Evolutionary conservation across 352 stramenopile species (phyloP).

Genomic region (Globisporangium acanthophoron): DNA sequence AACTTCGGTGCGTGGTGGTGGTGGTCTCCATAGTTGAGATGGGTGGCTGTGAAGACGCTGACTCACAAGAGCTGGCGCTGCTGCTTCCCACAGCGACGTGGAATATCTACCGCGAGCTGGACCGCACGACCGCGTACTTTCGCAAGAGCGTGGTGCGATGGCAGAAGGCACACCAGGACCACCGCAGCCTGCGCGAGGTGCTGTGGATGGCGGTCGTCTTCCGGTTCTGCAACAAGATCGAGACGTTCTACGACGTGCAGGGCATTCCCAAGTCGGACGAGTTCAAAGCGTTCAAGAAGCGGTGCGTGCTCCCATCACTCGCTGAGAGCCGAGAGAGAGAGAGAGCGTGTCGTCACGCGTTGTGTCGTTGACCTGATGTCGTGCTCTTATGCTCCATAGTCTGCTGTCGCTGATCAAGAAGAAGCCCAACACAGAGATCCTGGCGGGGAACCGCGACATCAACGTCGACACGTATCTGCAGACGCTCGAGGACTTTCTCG

Average conservation of each 20-base stretch:
- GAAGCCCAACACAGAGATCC: slow-evolving; percentile 32
- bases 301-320: slow-evolving; percentile 18
- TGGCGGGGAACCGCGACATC: slow-evolving; percentile 57
- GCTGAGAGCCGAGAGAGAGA: background rate
- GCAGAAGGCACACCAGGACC: slow-evolving; percentile 67
- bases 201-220: slow-evolving; percentile 82
- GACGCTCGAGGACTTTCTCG: slow-evolving; percentile 61
- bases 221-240: slow-evolving; percentile 75
- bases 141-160: slow-evolving; percentile 75
- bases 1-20: slow-evolving; percentile 55
- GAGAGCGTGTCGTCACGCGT: too few relatives aligned
- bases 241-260: slow-evolving; percentile 77
- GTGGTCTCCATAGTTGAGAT: background rate
- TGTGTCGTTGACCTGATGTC: background rate
- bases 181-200: slow-evolving; percentile 62
- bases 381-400: slow-evolving; percentile 14
- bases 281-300: slow-evolving; percentile 63
- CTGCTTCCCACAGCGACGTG: slow-evolving; percentile 40
- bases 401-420: slow-evolving; percentile 52
- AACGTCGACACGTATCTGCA: slow-evolving; percentile 54
- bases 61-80: background rate
- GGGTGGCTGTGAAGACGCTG: background rate
- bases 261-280: slow-evolving; percentile 70
- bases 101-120: slow-evolving; percentile 82
- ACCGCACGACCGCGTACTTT: slow-evolving; percentile 76